Conservation (phyloP, 169 alveolate species). For the Perkinsus chesapeaki region DNA sequence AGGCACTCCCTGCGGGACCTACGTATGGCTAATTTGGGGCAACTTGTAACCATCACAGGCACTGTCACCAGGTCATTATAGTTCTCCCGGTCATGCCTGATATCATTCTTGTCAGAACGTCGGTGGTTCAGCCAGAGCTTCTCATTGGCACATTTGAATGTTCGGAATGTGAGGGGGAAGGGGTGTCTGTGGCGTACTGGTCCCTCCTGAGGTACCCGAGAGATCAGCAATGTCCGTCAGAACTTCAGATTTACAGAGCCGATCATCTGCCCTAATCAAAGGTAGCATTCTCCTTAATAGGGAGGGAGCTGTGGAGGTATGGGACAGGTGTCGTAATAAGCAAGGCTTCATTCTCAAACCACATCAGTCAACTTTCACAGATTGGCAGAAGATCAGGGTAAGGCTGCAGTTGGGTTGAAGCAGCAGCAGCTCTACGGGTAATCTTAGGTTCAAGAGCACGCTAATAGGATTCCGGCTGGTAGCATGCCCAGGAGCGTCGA, state of each 20-base stretch:
- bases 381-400: constrained; percentile 75
- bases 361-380: constrained; percentile 48
- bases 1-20: constrained; percentile 21
- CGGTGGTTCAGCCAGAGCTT: constrained; percentile 81
- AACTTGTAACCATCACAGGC: constrained; percentile 62
- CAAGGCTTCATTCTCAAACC: neutral
- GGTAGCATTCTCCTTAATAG: neutral
- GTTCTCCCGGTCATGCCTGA: neutral
- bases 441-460: constrained; percentile 57
- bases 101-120: constrained; percentile 32
- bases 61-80: constrained; percentile 56
- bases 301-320: neutral
- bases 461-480: constrained; percentile 81
- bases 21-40: constrained; percentile 52
- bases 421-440: neutral
- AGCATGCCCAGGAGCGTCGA: constrained; percentile 82
- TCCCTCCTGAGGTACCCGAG: constrained; percentile 23
- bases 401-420: neutral
- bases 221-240: constrained; percentile 59
- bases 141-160: constrained; percentile 64
- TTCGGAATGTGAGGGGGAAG: constrained; percentile 34
- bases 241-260: constrained; percentile 77
- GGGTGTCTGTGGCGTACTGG: neutral
- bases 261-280: constrained; percentile 39
- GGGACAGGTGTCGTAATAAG: neutral